Conservation (phyloP, 2,329 filamentous ascomycete species). For the Trichoderma atrobrunneum region DNA sequence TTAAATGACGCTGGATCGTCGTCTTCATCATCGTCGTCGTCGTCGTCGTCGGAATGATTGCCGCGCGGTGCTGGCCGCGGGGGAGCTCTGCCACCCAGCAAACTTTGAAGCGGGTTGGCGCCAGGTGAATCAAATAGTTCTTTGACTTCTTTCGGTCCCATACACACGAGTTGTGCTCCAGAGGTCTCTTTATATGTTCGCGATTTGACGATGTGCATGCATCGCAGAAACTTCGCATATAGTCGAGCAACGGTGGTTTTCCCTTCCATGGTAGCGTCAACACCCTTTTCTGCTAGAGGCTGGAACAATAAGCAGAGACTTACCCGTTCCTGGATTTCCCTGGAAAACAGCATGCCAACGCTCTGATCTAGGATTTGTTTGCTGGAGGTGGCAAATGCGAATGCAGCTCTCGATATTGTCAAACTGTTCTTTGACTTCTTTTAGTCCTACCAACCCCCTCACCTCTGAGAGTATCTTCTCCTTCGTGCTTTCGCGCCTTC, state of each 20-base stretch:
- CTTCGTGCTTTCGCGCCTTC: neutral
- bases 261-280: neutral
- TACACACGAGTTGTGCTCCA: neutral
- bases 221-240: neutral
- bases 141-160: neutral
- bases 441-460: neutral
- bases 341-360: neutral
- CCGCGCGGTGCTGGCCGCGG: neutral
- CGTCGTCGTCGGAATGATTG: neutral
- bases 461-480: neutral
- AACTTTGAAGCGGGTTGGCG: neutral
- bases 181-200: neutral
- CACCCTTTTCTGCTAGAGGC: neutral
- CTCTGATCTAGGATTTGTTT: neutral
- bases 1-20: neutral
- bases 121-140: neutral
- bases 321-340: constrained; percentile 8
- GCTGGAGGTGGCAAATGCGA: neutral
- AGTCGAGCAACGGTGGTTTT: neutral
- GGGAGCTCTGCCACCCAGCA: neutral
- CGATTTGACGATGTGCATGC: neutral
- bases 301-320: neutral
- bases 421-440: neutral
- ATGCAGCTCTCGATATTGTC: neutral
- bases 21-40: neutral